Conservation (phyloP, 164 flowering plant genomes). For the Paratinospora sagittata region DNA sequence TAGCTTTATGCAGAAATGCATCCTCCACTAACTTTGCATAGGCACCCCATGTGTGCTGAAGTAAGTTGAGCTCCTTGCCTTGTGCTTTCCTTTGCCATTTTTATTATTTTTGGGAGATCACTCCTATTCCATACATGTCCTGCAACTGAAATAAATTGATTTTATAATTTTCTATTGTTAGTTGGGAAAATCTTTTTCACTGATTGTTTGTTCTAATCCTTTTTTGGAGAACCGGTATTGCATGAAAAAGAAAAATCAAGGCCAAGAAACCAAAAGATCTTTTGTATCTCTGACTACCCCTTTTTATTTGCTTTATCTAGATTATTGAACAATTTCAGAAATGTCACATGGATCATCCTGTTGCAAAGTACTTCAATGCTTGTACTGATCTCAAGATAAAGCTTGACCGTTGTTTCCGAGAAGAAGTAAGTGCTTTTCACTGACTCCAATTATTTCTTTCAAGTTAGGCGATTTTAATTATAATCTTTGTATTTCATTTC, state of each 20-base stretch:
- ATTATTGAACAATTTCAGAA: slow-evolving; percentile 84
- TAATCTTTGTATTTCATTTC: neutral
- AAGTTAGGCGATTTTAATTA: neutral
- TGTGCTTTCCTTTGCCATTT: neutral
- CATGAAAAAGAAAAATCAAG: neutral
- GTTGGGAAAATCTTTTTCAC: neutral
- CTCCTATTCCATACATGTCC: neutral
- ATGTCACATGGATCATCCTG: slow-evolving; percentile 86
- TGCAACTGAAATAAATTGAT: neutral
- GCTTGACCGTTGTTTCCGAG: slow-evolving; percentile 82
- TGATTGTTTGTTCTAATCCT: neutral
- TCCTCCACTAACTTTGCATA: slow-evolving; percentile 68
- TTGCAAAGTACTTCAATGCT: slow-evolving; percentile 72
- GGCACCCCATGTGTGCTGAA: slow-evolving; percentile 75
- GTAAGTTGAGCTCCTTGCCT: slow-evolving; percentile 29
- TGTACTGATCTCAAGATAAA: slow-evolving; percentile 87
- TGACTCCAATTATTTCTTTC: neutral
- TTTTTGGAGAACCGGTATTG: neutral
- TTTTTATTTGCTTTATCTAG: slow-evolving; percentile 29
- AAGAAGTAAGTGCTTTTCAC: slow-evolving; percentile 60
- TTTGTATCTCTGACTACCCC: neutral
- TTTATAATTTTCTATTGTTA: neutral
- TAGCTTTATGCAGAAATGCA: slow-evolving; percentile 35
- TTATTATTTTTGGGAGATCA: neutral
- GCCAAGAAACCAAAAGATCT: neutral